Conservation (phyloP, 768 basidiomycete species). For the Xerocomellus amylosporus region DNA sequence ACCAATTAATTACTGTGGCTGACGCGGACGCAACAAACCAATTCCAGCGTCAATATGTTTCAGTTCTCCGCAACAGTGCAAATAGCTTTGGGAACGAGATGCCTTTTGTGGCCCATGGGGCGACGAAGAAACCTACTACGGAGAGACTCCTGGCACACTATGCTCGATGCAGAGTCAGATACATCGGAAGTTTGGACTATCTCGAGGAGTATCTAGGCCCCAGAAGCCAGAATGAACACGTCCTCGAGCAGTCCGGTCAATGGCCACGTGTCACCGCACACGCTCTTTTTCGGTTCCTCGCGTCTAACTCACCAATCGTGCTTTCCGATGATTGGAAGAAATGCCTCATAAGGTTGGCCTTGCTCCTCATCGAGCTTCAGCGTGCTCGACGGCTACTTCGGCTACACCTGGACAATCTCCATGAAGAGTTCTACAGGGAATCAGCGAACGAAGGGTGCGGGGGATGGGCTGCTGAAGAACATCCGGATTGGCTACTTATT, state of each 20-base stretch:
- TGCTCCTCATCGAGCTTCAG: conserved; percentile 34
- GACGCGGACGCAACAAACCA: conserved; percentile 4
- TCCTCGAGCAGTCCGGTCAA: conserved; percentile 22
- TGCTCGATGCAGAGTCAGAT: conserved; percentile 2
- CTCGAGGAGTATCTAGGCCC: conserved; percentile 17
- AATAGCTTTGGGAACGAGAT: conserved; percentile 7
- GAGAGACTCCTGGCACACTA: conserved; percentile 12
- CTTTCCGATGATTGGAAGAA: conserved; percentile 30
- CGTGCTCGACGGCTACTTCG: conserved; percentile 37
- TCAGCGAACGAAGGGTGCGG: conserved; percentile 24
- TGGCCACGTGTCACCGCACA: conserved; percentile 40
- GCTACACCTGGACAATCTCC: conserved; percentile 18
- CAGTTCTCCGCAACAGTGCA: conserved; percentile 9
- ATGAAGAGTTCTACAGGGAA: conserved; percentile 33
- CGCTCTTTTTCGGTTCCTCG: conserved; percentile 31
- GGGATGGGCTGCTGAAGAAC: conserved; percentile 7
- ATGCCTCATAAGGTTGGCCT: conserved; percentile 30
- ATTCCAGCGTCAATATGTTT: conserved; percentile 13
- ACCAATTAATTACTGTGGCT: conserved; percentile 2
- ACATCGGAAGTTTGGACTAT: neutral
- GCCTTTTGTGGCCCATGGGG: neutral
- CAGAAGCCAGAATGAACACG: conserved; percentile 13
- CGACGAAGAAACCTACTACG: neutral
- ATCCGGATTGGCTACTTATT: conserved; percentile 45
- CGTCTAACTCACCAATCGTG: conserved; percentile 18